Evolutionary conservation across 176 grass and related monocot species (phyloP), one percentile per base, ranked within the genome.

Genomic region (Ananas comosus): DNA sequence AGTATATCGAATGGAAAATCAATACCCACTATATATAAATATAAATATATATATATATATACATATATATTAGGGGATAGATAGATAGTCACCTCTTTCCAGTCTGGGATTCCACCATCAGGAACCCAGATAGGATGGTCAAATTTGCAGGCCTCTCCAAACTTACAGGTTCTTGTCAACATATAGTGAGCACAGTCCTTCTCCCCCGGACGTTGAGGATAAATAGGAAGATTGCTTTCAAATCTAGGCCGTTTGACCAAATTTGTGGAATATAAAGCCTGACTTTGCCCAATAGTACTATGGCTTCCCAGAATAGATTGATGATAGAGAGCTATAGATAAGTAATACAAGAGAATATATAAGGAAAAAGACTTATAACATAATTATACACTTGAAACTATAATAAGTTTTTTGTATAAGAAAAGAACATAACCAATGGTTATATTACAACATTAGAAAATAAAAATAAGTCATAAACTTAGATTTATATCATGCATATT

Each of bases 121-220:
- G 87, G 95, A 81, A 93, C 95, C 95, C 87, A 99, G 78, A 86
- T 75, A 83, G 95, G 95, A 86, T 99, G 95, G 58, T 99, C 87
- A 70, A 91, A 94, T 76, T 73, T 99, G 89, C 95, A 99, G 48
- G 80, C 53, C 24, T 74, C 90, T 90, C 85, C 90, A 82, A 67
- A 94, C 50, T 76, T 88, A 91, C 94, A 99, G 64, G 87, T 88
- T 78, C 87, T 83, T 61, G 72, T 99, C 84, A 81, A 83, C 95
- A 99, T 94, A 93, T 99, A 99, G 83, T 88, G 86, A 53, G 85
- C 90, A 88, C 94, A 99, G 67, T 86, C 75, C 85, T 84, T 91
- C 77, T 72, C 78, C 76, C 89, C 90, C 13, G 85, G 90, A 49
- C 90, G 82, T 49, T 88, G 89, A 19, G 87, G 90, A 79, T 91